Base-by-base conservation (phyloP, 2,329 filamentous ascomycete genomes). In the Neurospora sp. region DNA sequence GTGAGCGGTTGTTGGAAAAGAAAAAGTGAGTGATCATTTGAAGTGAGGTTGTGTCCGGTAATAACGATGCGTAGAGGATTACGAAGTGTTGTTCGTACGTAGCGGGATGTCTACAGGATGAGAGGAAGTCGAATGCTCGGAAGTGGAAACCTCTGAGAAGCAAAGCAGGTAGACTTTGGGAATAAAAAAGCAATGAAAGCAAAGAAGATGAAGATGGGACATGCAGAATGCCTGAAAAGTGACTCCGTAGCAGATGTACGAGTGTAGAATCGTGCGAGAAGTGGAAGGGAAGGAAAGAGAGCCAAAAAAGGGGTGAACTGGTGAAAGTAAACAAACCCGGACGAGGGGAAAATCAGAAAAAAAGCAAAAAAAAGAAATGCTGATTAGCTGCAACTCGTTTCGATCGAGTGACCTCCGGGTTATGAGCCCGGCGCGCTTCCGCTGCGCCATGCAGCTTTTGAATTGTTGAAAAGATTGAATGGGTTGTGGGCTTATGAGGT, bases 361-460 rank as follows among this genome's bases (percentile, higher is more conserved):
- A 69, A 69, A 39, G 39, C 4, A 38, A 70, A 67, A 69, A 68
- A 70, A 62, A 67, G 19, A 28, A 38, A 40, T 46, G 39, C 8
- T 52, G 8, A 67, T 19, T 72, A 70, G 71, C 70, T 70, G 69
- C 67, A 62, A 69, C 69, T 70, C 66, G 70, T 71, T 71, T 71
- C 70, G 70, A 71, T 71, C 70, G 66, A 70, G 69, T 69, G 70
- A 70, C 70, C 70, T 71, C 70, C 70, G 70, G 70, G 70, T 71
- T 71, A 71, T 71, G 69, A 71, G 70, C 70, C 70, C 70, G 70
- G 70, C 70, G 70, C 70, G 69, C 70, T 71, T 71, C 70, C 70
- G 66, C 69, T 71, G 69, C 69, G 70, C 70, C 69, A 70, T 57
- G 67, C 67, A 70, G 69, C 69, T 70, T 66, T 57, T 2, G 6